A percentile compares a stretch with the other conserved stretches of the same genome.
phyloP scores from a whole-genome alignment of 108 stramenopile genomes.

The Fistulifera solaris region DNA sequence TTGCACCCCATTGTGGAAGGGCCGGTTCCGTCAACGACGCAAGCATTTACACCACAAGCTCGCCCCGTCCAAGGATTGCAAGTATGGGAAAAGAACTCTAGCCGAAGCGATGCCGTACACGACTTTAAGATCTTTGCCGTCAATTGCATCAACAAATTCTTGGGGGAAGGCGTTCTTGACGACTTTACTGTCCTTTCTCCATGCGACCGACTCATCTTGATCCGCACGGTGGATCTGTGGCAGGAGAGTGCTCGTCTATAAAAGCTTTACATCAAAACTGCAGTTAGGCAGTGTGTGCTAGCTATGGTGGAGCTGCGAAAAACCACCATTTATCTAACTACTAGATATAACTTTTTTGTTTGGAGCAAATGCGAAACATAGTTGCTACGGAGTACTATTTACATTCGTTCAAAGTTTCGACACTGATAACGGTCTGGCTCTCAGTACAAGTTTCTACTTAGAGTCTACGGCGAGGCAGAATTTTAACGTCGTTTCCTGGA shows the following conservation, averaged over 20 bases:
- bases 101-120: conserved; percentile 22
- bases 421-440: too few species aligned
- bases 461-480: too few species aligned
- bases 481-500: too few species aligned
- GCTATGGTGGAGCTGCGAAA: neutral
- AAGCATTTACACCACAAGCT: neutral
- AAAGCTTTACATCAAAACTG: neutral
- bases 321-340: neutral
- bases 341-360: too few species aligned
- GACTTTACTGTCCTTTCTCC: conserved; percentile 8
- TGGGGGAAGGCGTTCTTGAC: conserved; percentile 21
- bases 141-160: conserved; percentile 36
- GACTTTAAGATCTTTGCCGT: conserved; percentile 51
- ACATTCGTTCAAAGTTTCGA: too few species aligned
- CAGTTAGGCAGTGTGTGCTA: neutral
- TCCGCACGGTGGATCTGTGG: conserved; percentile 28
- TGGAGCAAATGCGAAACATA: too few species aligned
- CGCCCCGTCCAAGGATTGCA: conserved; percentile 12
- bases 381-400: too few species aligned
- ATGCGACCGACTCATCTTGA: conserved; percentile 15
- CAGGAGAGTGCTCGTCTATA: conserved; percentile 10
- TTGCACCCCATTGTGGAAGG: conserved; percentile 23
- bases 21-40: conserved; percentile 1
- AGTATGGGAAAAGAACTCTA: conserved; percentile 15
- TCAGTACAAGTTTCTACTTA: too few species aligned